Evolutionary conservation across 2,329 filamentous ascomycete genomes (phyloP).

Genomic region (Myriosclerotinia scirpicola): DNA sequence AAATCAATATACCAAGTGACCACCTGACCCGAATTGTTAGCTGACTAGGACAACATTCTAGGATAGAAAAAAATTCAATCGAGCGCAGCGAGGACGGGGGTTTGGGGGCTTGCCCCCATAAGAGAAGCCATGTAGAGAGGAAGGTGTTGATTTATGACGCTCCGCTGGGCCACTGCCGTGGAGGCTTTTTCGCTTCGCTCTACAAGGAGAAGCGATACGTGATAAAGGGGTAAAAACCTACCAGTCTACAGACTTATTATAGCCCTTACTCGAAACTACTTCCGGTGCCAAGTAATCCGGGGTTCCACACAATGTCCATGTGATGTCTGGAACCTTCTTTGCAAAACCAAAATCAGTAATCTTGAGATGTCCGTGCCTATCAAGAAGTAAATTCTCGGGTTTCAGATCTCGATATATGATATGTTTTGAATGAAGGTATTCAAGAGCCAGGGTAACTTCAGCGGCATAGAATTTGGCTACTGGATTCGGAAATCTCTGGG

Average conservation of each 20-base stretch:
- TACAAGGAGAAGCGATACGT: background rate
- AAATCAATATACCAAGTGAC: slow-evolving; percentile 97
- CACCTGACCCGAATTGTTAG: slow-evolving; percentile 64
- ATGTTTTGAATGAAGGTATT: slow-evolving; percentile 91
- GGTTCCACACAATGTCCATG: slow-evolving; percentile 96
- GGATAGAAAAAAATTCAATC: background rate
- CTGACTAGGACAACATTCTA: background rate
- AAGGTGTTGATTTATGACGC: slow-evolving; percentile 20
- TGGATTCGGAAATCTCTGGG: slow-evolving; percentile 92
- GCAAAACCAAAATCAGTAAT: slow-evolving; percentile 99
- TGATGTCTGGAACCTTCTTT: slow-evolving; percentile 97
- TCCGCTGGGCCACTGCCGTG: background rate
- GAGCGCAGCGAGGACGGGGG: slow-evolving; percentile 16
- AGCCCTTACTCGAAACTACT: slow-evolving; percentile 98
- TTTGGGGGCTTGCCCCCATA: slow-evolving; percentile 14
- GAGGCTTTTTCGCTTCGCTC: background rate
- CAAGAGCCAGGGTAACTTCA: slow-evolving; percentile 90
- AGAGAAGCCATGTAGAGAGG: background rate
- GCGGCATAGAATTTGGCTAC: slow-evolving; percentile 99
- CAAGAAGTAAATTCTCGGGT: slow-evolving; percentile 87
- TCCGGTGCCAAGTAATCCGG: slow-evolving; percentile 97
- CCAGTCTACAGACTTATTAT: slow-evolving; percentile 99
- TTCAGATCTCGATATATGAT: slow-evolving; percentile 99
- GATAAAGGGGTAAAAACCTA: slow-evolving; percentile 38
- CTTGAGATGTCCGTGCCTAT: slow-evolving; percentile 91